phyloP scores from a whole-genome alignment of 306 rosid species.

The Inga laurina region DNA sequence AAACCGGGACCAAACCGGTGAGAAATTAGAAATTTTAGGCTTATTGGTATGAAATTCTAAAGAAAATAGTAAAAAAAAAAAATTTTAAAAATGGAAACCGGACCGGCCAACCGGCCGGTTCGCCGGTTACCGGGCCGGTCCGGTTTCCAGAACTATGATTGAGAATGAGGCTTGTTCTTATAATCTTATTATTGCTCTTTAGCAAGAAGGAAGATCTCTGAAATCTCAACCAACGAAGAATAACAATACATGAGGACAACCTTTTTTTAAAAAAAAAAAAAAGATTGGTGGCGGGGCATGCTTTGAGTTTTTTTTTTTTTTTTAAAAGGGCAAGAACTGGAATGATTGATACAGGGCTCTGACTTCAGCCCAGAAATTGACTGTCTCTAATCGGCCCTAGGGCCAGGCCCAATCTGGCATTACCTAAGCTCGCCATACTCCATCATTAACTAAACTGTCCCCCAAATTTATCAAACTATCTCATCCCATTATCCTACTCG shows the following conservation, averaged over 20 bases:
- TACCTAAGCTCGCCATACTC: neutral
- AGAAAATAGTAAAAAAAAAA: no score
- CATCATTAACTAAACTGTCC: neutral
- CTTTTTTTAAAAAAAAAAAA: neutral
- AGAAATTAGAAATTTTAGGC: no score
- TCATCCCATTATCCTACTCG: neutral
- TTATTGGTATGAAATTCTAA: no score
- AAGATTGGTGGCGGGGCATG: neutral
- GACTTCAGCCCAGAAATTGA: neutral
- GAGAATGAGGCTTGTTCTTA: neutral
- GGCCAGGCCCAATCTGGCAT: neutral
- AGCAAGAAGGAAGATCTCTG: neutral
- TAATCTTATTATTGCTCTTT: neutral
- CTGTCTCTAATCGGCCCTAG: neutral
- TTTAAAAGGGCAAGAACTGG: neutral
- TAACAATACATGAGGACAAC: neutral
- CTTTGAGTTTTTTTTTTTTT: neutral
- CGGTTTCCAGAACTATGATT: no score
- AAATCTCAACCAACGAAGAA: neutral
- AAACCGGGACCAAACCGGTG: no score
- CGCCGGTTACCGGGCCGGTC: no score
- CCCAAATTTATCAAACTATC: neutral
- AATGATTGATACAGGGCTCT: neutral
- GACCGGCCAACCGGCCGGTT: no score
- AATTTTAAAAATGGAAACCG: no score